Base-by-base conservation (phyloP, 2,329 filamentous ascomycete genomes). In the Diaporthe citrichinensis region DNA sequence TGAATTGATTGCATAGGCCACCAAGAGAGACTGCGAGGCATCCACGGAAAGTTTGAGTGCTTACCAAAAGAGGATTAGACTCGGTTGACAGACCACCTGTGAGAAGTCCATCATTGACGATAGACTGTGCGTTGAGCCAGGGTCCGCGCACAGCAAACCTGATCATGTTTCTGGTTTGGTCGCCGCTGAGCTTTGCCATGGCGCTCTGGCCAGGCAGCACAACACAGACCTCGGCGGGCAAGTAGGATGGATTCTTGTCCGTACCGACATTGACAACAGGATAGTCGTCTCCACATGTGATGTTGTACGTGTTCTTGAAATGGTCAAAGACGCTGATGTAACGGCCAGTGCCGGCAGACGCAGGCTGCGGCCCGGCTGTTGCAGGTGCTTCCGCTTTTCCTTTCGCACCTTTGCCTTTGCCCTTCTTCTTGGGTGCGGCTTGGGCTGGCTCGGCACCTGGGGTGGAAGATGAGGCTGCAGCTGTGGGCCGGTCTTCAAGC, bases 201-300 rank as follows among this genome's bases (percentile, higher is more conserved):
- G 88, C 88, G 0, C 86, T 82, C 80, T 94, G 91, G 0, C 91
- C 91, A 7, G 88, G 85, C 4, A 89, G 75, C 2, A 94, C 87
- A 0, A 80, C 72, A 80, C 91, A 93, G 6, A 91, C 85, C 78
- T 94, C 88, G 0, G 86, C 82, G 0, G 92, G 92, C 2, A 94
- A 78, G 77, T 92, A 93, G 6, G 84, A 86, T 0, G 92, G 90
- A 23, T 88, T 84, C 0, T 85, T 81, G 0, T 78, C 78, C 12
- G 81, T 90, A n/a, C 91, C 91, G 34, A 92, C 88, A 78, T 94
- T 93, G 78, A 94, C 80, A 2, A 92, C 88, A 0, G 91, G 88
- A 14, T 86, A 74, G 0, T 81, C 74, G 0, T 84, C 83, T 55
- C 86, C 76, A 3, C 80, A 14, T 78, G 28, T 14, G 28, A 49